Conservation (phyloP, 176 grass and related monocot species). For the Pontederia paniculata region DNA sequence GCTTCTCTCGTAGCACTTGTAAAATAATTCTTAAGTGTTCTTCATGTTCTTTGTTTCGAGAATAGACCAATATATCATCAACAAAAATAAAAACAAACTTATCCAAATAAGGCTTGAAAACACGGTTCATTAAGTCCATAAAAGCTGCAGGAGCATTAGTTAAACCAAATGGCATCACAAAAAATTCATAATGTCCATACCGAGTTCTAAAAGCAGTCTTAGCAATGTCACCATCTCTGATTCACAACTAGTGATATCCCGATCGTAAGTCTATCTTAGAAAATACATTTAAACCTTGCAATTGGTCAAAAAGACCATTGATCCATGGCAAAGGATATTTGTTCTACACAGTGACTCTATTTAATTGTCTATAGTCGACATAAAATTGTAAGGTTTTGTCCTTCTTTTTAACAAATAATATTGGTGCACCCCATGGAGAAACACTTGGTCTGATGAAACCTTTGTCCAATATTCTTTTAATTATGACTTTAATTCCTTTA, state of each 20-base stretch:
- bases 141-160: slow-evolving; percentile 2
- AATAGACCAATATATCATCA: slow-evolving; percentile 9
- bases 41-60: not conserved
- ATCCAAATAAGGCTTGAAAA: not conserved
- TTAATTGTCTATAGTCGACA: no score
- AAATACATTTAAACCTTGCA: no score
- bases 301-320: no score
- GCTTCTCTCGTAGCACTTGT: not conserved
- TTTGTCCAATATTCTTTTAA: no score
- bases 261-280: no score
- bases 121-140: not conserved
- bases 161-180: not conserved
- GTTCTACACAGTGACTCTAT: no score
- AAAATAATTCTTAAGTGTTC: not conserved
- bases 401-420: no score
- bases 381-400: no score
- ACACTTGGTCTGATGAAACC: no score
- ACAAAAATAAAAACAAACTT: not conserved
- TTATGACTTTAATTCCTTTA: no score
- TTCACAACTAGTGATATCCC: not conserved
- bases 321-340: no score
- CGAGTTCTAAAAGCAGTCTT: not conserved
- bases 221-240: not conserved
- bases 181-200: slow-evolving; percentile 7
- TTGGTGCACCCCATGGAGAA: no score